These are phyloP conservation scores for Auricularia heimuer DNA, from an alignment of 768 basidiomycete species.

Conservation along the genomic window DNA sequence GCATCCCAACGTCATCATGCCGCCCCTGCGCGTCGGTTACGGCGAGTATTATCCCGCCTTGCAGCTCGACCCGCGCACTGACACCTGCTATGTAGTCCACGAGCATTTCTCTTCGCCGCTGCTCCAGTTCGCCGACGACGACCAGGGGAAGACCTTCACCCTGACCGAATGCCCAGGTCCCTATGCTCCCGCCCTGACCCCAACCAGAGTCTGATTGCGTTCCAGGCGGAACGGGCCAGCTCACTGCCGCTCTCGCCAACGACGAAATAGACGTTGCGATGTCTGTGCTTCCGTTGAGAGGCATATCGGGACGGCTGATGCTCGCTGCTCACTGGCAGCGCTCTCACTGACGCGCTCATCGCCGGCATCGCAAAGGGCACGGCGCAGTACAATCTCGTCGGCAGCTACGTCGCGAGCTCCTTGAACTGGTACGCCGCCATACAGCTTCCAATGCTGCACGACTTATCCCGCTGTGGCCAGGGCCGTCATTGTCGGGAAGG, in stretches of 20 bases:
- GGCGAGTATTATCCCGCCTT: constrained; percentile 23
- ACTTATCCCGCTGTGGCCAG: constrained; percentile 26
- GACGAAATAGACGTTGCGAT: constrained; percentile 78
- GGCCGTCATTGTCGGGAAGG: constrained; percentile 86
- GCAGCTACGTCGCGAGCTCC: constrained; percentile 83
- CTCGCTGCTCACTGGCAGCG: constrained; percentile 32
- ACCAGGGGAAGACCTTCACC: constrained; percentile 63
- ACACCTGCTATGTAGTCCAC: constrained; percentile 37
- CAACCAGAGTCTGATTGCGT: not conserved
- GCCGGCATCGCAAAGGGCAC: constrained; percentile 89
- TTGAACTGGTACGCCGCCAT: constrained; percentile 58
- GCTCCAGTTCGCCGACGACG: constrained; percentile 67
- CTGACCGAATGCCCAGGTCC: constrained; percentile 86
- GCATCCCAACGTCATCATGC: not conserved
- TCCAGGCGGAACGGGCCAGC: constrained; percentile 75
- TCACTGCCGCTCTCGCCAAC: constrained; percentile 64
- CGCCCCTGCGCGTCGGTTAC: constrained; percentile 37
- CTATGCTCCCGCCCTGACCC: not conserved
- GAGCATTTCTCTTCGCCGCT: constrained; percentile 92
- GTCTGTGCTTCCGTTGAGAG: constrained; percentile 29
- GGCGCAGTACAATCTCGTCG: constrained; percentile 79
- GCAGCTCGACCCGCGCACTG: not conserved
- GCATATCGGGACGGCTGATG: not conserved
- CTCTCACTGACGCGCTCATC: constrained; percentile 83
- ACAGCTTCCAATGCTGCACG: not conserved